These are phyloP conservation scores for Acephala macrosclerotiorum DNA, from an alignment of 2,329 filamentous ascomycete genomes.

Conservation along the genomic window DNA sequence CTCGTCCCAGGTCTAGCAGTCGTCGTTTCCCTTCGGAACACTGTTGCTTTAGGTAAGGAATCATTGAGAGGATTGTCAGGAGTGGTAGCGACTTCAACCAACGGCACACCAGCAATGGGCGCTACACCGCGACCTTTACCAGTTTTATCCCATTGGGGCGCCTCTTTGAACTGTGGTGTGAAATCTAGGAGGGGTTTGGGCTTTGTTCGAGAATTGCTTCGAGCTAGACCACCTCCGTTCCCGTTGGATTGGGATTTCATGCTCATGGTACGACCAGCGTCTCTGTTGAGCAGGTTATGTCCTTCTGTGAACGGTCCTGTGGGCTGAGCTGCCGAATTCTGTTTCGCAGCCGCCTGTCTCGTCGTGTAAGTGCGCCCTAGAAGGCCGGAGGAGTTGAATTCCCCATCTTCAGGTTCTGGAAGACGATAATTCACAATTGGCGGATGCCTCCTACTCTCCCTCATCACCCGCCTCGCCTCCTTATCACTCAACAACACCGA, in stretches of 20 bases:
- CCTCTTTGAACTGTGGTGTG: constrained; percentile 68
- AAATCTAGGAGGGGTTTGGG: constrained; percentile 72
- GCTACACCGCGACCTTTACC: constrained; percentile 58
- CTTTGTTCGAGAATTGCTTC: constrained; percentile 5
- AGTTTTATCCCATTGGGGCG: constrained; percentile 63
- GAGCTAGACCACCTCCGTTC: not conserved
- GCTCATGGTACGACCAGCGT: constrained; percentile 37
- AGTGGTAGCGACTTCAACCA: constrained; percentile 54
- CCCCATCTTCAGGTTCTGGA: constrained; percentile 35
- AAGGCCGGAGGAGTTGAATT: constrained; percentile 55
- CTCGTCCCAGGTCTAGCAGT: not conserved
- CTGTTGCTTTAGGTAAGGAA: constrained; percentile 28
- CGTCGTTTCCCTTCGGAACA: constrained; percentile 38
- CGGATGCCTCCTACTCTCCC: constrained; percentile 34
- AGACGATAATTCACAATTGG: constrained; percentile 38
- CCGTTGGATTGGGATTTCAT: constrained; percentile 27
- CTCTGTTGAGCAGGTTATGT: constrained; percentile 61
- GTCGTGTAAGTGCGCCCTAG: constrained; percentile 58
- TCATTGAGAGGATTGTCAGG: constrained; percentile 30
- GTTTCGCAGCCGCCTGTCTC: constrained; percentile 38
- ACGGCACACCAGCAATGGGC: constrained; percentile 50
- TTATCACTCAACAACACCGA: constrained; percentile 25
- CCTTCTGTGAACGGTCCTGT: constrained; percentile 35
- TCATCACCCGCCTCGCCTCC: constrained; percentile 25
- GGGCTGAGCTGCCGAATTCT: too few relatives aligned